Base-by-base conservation (phyloP, 2,329 filamentous ascomycete species). In the Venturia asperata region DNA sequence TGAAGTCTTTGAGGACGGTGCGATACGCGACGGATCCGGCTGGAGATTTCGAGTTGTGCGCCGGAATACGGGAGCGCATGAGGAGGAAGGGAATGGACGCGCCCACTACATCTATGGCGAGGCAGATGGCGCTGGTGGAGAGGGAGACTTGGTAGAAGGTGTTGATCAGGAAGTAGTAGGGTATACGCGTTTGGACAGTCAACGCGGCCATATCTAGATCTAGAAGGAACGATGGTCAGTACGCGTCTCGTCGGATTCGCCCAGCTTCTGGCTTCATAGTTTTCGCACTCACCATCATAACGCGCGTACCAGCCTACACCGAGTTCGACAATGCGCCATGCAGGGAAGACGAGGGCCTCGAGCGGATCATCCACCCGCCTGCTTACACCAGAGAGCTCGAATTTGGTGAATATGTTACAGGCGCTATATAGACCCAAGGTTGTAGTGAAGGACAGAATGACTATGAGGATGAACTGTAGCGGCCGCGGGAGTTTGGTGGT, bases 81-180 rank as follows among this genome's bases (percentile, higher is more conserved):
- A 94, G 82, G 67, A 83, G 81, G 76, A 95, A 93, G 0, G 92
- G 91, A 37, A 90, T 72, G 52, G 87, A 86, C 52, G 85, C 85
- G 2, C 90, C 85, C 66, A 87, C 70, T 63, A 89, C 78, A 70
- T 92, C 89, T 70, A 93, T 88, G 42, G 78, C 74, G 62, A 91
- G 82, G 43, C 85, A 85, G 47, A 83, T 78, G 39, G 86, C 71
- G 24, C 87, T 81, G 0, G 88, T 87, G 64, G 79, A 75, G 34
- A 83, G 79, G 34, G 83, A 82, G 69, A 95, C 82, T 43, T 81
- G 77, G 82, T 95, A 96, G 79, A 95, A 96, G 63, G 86, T 86
- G 39, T 82, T 81, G 37, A 96, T 81, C 55, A 97, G 85, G 72
- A 89, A 90, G 68, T 89, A 85, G 70, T 85, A 84, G 55, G 92